These are phyloP conservation scores for Helianthus annuus DNA, from an alignment of 129 eudicot genomes.

Conservation along the genomic window DNA sequence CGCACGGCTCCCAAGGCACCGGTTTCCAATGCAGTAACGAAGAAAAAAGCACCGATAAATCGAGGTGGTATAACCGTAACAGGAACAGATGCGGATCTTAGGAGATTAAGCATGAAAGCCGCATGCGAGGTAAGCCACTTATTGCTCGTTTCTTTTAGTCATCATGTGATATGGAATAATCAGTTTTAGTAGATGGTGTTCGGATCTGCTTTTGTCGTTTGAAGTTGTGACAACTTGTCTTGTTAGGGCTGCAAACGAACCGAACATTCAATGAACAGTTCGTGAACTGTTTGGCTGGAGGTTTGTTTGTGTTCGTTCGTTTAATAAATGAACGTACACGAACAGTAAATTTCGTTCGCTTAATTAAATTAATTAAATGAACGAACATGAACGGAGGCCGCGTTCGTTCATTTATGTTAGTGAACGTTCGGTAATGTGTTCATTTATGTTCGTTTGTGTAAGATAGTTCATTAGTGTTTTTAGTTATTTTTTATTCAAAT, in stretches of 20 bases:
- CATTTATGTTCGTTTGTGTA: no score
- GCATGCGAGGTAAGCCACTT: constrained; percentile 74
- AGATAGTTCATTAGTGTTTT: no score
- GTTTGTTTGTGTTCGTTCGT: no score
- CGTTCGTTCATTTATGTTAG: no score
- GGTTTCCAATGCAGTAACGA: constrained; percentile 64
- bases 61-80: constrained; percentile 83
- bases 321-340: no score
- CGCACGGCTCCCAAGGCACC: constrained; percentile 91
- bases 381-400: no score
- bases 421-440: no score
- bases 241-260: background rate
- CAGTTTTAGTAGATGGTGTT: background rate
- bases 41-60: constrained; percentile 72
- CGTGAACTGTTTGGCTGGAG: no score
- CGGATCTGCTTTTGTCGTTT: constrained; percentile 3
- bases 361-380: no score
- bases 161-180: background rate
- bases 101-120: constrained; percentile 98
- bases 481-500: no score
- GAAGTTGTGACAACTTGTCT: constrained; percentile 1
- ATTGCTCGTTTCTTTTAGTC: background rate
- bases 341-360: no score
- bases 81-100: constrained; percentile 97
- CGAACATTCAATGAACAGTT: no score